Evolutionary conservation across 75 land plant genomes (phyloP).

Genomic region (Chamaecyparis obtusa): DNA sequence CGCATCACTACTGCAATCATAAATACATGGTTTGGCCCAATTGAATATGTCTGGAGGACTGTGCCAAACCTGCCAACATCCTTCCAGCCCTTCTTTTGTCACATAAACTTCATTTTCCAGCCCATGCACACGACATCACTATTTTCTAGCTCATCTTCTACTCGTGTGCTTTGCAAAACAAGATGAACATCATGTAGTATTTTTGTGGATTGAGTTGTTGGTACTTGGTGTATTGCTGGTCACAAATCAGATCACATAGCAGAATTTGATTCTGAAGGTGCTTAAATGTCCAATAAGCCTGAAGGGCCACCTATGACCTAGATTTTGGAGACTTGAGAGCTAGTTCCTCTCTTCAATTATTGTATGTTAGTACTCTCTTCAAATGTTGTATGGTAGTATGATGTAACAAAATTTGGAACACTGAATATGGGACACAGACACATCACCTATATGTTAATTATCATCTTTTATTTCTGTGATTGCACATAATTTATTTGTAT

Average conservation of each 20-base stretch:
- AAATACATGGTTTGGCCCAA: not conserved
- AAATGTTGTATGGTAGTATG: not conserved
- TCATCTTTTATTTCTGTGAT: too few species aligned
- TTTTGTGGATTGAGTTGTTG: not conserved
- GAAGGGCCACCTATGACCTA: not conserved
- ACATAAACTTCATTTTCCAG: not conserved
- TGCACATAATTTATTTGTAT: too few species aligned
- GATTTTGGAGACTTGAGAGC: not conserved
- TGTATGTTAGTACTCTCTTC: not conserved
- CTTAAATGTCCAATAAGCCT: not conserved
- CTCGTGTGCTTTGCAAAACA: not conserved
- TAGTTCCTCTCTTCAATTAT: not conserved
- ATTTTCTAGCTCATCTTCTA: not conserved
- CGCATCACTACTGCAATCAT: slow-evolving; percentile 6
- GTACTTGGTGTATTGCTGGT: not conserved
- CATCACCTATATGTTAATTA: not conserved
- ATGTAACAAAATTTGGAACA: not conserved
- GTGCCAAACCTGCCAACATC: not conserved
- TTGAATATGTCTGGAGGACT: not conserved
- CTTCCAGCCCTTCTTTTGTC: not conserved
- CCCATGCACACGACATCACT: not conserved
- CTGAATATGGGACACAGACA: not conserved
- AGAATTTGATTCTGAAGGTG: not conserved
- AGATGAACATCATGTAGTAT: not conserved
- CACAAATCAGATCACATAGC: not conserved